Evolutionary conservation across 2,329 filamentous ascomycete species (phyloP), one percentile per base, ranked within the genome.

Genomic region (Colletotrichum aenigma): DNA sequence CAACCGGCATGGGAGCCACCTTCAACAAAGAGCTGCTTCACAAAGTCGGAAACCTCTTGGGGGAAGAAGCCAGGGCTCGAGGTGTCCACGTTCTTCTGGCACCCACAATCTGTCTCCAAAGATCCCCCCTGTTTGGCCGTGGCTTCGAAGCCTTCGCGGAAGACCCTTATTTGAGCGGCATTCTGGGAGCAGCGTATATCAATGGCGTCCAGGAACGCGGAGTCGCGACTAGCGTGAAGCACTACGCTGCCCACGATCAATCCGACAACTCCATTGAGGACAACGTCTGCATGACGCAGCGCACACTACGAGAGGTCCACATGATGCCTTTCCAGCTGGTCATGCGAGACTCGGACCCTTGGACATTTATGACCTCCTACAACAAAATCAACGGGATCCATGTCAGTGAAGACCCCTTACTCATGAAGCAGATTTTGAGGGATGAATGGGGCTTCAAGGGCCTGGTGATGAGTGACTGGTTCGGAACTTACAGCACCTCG

Each of bases 21-120:
- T 94, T 91, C 86, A 91, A 94, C 78, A 78, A 85, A 4, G 88
- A 91, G 6, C 83, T 93, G 21, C 87, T 93, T 36, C 83, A 89
- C 62, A 83, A 89, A 66, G 87, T 92, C 24, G 92, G 92, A 15
- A 83, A 86, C 16, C 84, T 91, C 21, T 88, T 94, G 72, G 92
- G 89, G n/a, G 87, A 90, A 28, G 93, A 86, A 60, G 79, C 82
- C 1, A 78, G 80, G 16, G 80, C 79, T 67, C 96, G 96, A 84
- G 93, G 93, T 66, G 89, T 93, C 10, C 93, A 95, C 79, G 89
- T 94, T 18, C 91, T 94, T 78, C 87, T 96, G 12, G 94, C 93
- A 3, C 94, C 94, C 1, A 90, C 88, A 0, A 86, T 89, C 48
- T 89, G 85, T 78, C 88, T 88, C 48, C 87, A 88, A 55, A 84